Evolutionary conservation across 1,139 yeast species (phyloP).

Genomic region (Pichia sp.): DNA sequence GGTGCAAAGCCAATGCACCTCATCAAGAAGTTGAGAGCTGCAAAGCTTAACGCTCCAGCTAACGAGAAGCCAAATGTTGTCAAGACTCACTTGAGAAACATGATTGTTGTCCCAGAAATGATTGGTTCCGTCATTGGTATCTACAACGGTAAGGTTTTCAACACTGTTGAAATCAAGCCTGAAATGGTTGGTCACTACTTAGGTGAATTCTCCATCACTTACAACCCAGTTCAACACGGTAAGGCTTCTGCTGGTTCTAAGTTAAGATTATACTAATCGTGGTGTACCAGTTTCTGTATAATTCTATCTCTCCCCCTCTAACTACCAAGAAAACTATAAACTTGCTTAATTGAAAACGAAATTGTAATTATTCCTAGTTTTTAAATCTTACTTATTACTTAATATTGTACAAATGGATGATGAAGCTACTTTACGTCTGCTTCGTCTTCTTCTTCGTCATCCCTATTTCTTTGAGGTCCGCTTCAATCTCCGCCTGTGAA

Average conservation of each 20-base stretch:
- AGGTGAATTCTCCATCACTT: slow-evolving; percentile 99
- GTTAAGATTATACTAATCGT: slow-evolving; percentile 27
- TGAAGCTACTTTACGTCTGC: no score
- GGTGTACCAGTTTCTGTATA: no score
- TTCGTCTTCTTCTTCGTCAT: neutral
- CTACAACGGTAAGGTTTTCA: slow-evolving; percentile 99
- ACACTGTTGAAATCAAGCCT: slow-evolving; percentile 98
- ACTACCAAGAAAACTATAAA: no score
- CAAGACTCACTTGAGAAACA: slow-evolving; percentile 99
- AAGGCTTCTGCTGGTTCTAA: slow-evolving; percentile 82
- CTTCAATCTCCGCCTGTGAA: slow-evolving; percentile 53
- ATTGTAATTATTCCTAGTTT: no score
- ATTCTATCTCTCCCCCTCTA: no score
- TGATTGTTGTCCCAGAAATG: slow-evolving; percentile 99
- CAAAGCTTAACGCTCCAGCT: slow-evolving; percentile 86
- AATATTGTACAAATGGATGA: no score
- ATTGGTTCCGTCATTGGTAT: slow-evolving; percentile 98
- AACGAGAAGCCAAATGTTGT: slow-evolving; percentile 97
- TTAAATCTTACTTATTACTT: no score
- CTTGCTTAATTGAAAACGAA: no score
- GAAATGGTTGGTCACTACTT: slow-evolving; percentile 99
- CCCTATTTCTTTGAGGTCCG: slow-evolving; percentile 41
- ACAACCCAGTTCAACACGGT: slow-evolving; percentile 99
- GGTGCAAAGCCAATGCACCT: slow-evolving; percentile 95
- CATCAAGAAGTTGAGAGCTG: slow-evolving; percentile 97